Evolutionary conservation across 108 stramenopile genomes (phyloP).

Genomic region (Chaetoceros muelleri): DNA sequence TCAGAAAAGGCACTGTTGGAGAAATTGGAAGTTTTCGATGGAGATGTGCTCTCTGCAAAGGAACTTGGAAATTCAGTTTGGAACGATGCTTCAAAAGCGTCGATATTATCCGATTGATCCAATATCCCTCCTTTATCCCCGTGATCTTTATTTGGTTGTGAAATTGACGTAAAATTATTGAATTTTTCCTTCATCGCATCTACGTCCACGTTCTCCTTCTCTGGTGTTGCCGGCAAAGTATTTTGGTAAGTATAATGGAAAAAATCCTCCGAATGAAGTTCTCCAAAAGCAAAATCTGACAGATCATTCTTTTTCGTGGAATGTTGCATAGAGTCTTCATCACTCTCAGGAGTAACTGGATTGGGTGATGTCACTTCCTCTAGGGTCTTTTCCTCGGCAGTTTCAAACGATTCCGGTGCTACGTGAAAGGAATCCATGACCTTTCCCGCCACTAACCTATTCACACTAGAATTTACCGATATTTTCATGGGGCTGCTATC

Average conservation of each 20-base stretch:
- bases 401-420: too few relatives aligned
- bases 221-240: not conserved
- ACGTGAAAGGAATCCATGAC: too few relatives aligned
- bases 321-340: not conserved
- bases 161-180: not conserved
- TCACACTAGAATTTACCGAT: not conserved
- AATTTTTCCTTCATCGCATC: not conserved
- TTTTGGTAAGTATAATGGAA: not conserved
- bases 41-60: constrained; percentile 22
- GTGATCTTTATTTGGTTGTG: not conserved
- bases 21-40: constrained; percentile 1
- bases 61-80: constrained; percentile 49
- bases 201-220: constrained; percentile 2
- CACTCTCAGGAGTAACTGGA: not conserved
- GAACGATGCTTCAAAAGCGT: constrained; percentile 77
- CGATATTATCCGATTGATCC: constrained; percentile 55
- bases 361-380: too few relatives aligned
- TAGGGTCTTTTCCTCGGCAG: too few relatives aligned
- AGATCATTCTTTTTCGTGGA: not conserved
- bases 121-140: too few relatives aligned
- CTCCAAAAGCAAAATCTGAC: not conserved
- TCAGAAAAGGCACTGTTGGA: constrained; percentile 31
- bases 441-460: not conserved
- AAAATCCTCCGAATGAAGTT: not conserved
- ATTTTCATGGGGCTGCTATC: not conserved